Percentiles rank a stretch among this genome's conserved stretches.
Evolutionary conservation across 2,329 filamentous ascomycete species (phyloP).

Genomic region (Xylariaceae sp.): DNA sequence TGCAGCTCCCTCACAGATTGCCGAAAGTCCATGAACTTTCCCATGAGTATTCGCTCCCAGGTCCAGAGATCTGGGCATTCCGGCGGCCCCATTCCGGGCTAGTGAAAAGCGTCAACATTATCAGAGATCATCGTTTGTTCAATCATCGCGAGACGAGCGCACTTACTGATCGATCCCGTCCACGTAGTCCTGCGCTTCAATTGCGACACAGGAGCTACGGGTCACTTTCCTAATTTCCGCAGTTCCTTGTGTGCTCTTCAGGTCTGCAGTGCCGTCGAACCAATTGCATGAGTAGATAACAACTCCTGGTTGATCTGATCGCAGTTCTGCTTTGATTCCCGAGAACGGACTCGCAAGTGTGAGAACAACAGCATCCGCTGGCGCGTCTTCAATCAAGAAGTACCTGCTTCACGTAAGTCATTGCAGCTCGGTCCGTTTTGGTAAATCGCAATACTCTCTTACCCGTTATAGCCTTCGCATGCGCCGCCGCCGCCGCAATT

Average conservation of each 20-base stretch:
- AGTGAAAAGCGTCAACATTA: constrained; percentile 9
- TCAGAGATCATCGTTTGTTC: background rate
- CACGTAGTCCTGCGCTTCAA: constrained; percentile 76
- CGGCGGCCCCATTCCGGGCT: constrained; percentile 46
- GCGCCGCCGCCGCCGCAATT: constrained; percentile 61
- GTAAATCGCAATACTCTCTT: too few relatives aligned
- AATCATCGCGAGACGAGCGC: background rate
- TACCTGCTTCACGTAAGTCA: constrained; percentile 23
- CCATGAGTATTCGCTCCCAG: constrained; percentile 41
- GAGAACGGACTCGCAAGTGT: constrained; percentile 60
- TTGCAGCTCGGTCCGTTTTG: too few relatives aligned
- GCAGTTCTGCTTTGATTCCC: constrained; percentile 68
- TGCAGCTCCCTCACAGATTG: constrained; percentile 10
- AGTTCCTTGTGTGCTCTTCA: constrained; percentile 61
- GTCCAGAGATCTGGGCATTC: constrained; percentile 40
- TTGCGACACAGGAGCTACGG: constrained; percentile 68
- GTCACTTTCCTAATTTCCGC: constrained; percentile 42
- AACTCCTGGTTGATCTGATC: constrained; percentile 67
- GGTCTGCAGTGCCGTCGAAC: constrained; percentile 47
- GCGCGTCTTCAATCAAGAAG: constrained; percentile 44
- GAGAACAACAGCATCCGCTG: constrained; percentile 42
- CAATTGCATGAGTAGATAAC: constrained; percentile 69
- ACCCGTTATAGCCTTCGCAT: constrained; percentile 72
- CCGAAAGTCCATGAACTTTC: constrained; percentile 46
- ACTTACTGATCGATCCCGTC: constrained; percentile 69